These are phyloP conservation scores for Phytophthora pluvialis DNA, from an alignment of 352 stramenopile genomes.

Conservation along the genomic window DNA sequence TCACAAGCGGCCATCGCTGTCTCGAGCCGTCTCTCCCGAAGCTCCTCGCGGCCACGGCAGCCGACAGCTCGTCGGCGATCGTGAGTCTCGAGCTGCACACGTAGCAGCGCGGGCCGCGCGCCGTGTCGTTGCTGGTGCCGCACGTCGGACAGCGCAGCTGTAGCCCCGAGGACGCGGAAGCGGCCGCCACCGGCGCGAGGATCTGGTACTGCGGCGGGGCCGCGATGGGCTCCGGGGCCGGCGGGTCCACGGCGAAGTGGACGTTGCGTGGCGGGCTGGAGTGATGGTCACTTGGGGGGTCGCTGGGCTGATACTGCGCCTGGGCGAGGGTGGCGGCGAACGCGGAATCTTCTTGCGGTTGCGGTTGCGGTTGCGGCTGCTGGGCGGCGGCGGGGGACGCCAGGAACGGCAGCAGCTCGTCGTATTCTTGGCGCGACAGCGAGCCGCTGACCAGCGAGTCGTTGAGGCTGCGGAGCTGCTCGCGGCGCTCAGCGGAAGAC, in stretches of 20 bases:
- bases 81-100: conserved; percentile 40
- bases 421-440: conserved; percentile 44
- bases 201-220: conserved; percentile 27
- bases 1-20: conserved; percentile 20
- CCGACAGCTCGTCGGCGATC: conserved; percentile 23
- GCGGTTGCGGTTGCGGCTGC: not conserved
- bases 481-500: conserved; percentile 18
- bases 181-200: conserved; percentile 8
- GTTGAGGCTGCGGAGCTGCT: conserved; percentile 47
- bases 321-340: conserved; percentile 12
- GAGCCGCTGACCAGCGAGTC: conserved; percentile 41
- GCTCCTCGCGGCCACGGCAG: conserved; percentile 3
- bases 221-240: conserved; percentile 19
- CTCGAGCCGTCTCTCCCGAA: not conserved
- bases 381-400: conserved; percentile 17
- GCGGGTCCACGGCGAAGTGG: conserved; percentile 22
- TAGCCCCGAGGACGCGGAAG: conserved; percentile 19
- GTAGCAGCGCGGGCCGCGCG: conserved; percentile 34
- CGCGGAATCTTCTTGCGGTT: conserved; percentile 14
- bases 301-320: conserved; percentile 9
- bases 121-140: conserved; percentile 43
- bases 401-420: conserved; percentile 50
- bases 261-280: conserved; percentile 21
- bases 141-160: conserved; percentile 47
- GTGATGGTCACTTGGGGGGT: conserved; percentile 7